phyloP scores from a whole-genome alignment of 495 filamentous ascomycete genomes.

The Neurospora cerealis region DNA sequence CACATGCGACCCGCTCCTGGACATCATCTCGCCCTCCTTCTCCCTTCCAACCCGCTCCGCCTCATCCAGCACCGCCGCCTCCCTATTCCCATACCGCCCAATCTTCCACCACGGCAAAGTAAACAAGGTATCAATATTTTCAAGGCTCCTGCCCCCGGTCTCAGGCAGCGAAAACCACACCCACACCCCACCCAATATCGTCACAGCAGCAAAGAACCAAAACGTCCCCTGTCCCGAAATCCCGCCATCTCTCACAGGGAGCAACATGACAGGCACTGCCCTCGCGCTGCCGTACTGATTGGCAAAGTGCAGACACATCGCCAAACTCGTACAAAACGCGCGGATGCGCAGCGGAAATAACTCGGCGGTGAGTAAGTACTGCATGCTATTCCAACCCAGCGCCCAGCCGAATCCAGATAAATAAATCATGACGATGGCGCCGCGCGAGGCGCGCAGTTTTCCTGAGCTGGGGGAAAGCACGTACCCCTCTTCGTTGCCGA shows the following conservation, averaged over 20 bases:
- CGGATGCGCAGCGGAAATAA: constrained; percentile 57
- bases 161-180: constrained; percentile 58
- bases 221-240: constrained; percentile 46
- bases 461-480: constrained; percentile 12
- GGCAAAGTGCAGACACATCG: constrained; percentile 55
- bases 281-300: constrained; percentile 64
- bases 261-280: constrained; percentile 48
- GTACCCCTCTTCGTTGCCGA: constrained; percentile 27
- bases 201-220: constrained; percentile 57
- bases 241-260: constrained; percentile 32
- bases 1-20: not conserved
- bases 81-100: constrained; percentile 46
- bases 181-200: constrained; percentile 44
- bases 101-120: constrained; percentile 57
- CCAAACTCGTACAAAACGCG: constrained; percentile 38
- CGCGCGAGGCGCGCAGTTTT: constrained; percentile 32
- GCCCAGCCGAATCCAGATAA: constrained; percentile 60
- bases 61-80: constrained; percentile 41
- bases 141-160: constrained; percentile 52
- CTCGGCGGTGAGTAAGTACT: constrained; percentile 66
- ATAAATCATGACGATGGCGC: constrained; percentile 58
- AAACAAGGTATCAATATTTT: constrained; percentile 61
- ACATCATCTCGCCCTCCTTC: constrained; percentile 9
- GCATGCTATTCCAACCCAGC: constrained; percentile 65
- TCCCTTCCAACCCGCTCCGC: constrained; percentile 17